Evolutionary conservation across 768 basidiomycete species (phyloP).

Genomic region (Mycena venus): DNA sequence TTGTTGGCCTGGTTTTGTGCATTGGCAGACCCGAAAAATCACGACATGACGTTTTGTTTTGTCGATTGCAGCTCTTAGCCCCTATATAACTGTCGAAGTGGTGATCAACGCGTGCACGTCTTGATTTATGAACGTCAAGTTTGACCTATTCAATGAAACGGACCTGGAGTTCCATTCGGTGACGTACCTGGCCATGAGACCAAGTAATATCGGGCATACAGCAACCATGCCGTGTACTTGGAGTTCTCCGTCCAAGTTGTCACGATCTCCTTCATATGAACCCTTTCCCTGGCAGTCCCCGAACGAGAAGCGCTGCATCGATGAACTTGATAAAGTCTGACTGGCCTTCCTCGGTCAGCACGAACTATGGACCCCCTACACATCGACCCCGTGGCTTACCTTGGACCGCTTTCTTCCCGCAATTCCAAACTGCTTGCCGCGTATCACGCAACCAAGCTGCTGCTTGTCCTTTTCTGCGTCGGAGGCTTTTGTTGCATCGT

Average conservation of each 20-base stretch:
- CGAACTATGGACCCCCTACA: background rate
- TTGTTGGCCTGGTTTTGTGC: too few relatives aligned
- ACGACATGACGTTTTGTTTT: conserved; percentile 1
- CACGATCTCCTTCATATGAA: background rate
- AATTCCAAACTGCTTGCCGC: background rate
- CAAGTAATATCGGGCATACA: background rate
- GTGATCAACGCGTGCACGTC: background rate
- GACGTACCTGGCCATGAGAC: conserved; percentile 1
- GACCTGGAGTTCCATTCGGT: background rate
- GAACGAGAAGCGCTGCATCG: background rate
- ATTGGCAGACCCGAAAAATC: background rate
- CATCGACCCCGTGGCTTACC: background rate
- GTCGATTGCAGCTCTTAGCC: background rate
- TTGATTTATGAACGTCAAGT: background rate
- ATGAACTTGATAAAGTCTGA: background rate
- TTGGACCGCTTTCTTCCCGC: background rate
- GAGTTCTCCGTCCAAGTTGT: too few relatives aligned
- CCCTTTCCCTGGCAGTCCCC: background rate
- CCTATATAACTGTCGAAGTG: background rate
- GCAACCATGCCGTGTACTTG: background rate
- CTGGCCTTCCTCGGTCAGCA: background rate
- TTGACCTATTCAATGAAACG: background rate
- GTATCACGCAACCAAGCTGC: background rate
- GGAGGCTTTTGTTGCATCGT: background rate
- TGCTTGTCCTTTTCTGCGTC: background rate